Percentiles rank a stretch among this genome's conserved stretches.
These are phyloP conservation scores for Butyriboletus appendiculatus DNA, from an alignment of 1,284 basidiomycete species.

Conservation along the genomic window DNA sequence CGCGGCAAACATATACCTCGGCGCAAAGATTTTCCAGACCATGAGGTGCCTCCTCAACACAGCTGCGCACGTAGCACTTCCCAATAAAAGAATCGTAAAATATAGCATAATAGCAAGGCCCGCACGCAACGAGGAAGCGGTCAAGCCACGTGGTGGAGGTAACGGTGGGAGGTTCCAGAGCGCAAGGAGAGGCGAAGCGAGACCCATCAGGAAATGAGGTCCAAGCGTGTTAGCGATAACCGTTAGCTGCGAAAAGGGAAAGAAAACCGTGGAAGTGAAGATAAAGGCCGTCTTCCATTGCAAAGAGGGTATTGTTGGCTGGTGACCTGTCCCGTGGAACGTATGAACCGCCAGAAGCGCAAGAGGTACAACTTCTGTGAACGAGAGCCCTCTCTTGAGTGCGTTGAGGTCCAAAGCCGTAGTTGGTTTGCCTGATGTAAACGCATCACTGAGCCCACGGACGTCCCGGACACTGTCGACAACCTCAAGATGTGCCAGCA, in stretches of 20 bases:
- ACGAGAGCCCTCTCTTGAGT: slow-evolving; percentile 32
- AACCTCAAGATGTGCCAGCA: slow-evolving; percentile 76
- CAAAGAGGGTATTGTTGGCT: slow-evolving; percentile 85
- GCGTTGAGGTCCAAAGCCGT: slow-evolving; percentile 22
- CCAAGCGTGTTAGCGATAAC: slow-evolving; percentile 84
- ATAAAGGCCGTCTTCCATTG: slow-evolving; percentile 97
- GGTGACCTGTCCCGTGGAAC: slow-evolving; percentile 93
- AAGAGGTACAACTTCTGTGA: slow-evolving; percentile 71
- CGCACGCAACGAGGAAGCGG: slow-evolving; percentile 47
- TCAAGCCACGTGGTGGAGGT: slow-evolving; percentile 18
- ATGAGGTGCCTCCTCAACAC: slow-evolving; percentile 89
- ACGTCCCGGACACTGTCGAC: slow-evolving; percentile 81
- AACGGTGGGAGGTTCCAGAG: slow-evolving; percentile 86
- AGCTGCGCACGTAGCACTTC: slow-evolving; percentile 74
- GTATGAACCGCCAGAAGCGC: slow-evolving; percentile 74
- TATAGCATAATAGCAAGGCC: slow-evolving; percentile 65
- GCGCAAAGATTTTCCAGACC: slow-evolving; percentile 99
- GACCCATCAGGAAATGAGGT: slow-evolving; percentile 61
- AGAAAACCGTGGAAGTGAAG: slow-evolving; percentile 64
- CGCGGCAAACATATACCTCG: slow-evolving; percentile 85
- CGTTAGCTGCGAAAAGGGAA: slow-evolving; percentile 79
- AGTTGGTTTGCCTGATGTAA: slow-evolving; percentile 48
- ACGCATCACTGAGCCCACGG: slow-evolving; percentile 51
- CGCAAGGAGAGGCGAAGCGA: slow-evolving; percentile 73
- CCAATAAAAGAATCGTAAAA: slow-evolving; percentile 66